Evolutionary conservation across 2,329 filamentous ascomycete genomes (phyloP).

Genomic region (Talaromyces sp.): DNA sequence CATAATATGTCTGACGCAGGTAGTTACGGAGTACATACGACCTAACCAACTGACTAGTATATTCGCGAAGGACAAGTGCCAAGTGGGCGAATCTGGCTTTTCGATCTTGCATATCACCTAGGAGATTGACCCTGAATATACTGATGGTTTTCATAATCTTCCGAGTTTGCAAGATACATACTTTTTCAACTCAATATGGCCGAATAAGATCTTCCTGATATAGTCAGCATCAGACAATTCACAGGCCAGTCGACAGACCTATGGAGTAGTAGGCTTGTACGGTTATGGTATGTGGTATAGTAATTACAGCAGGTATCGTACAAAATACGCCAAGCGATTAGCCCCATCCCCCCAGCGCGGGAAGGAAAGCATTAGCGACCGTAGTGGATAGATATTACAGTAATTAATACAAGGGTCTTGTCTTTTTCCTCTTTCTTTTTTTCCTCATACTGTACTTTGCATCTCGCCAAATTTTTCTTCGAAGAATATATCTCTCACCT

Average conservation of each 20-base stretch:
- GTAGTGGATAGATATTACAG: constrained; percentile 6
- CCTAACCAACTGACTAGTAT: not conserved
- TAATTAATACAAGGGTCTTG: constrained; percentile 4
- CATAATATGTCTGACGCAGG: not conserved
- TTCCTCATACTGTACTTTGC: no score
- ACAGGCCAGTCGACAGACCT: not conserved
- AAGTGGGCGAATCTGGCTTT: not conserved
- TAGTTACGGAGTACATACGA: not conserved
- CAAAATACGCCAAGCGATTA: not conserved
- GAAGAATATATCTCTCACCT: no score
- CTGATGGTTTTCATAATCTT: not conserved
- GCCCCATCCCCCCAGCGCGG: not conserved
- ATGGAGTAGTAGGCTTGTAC: not conserved
- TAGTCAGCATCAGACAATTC: not conserved
- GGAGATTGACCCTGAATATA: not conserved
- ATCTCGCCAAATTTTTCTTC: not conserved
- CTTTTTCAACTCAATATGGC: not conserved
- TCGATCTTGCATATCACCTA: not conserved
- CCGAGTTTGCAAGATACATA: not conserved
- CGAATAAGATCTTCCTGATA: not conserved
- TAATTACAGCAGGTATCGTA: not conserved
- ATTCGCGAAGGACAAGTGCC: not conserved
- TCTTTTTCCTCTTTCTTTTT: not conserved
- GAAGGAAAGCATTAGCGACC: constrained; percentile 14
- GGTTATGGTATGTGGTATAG: not conserved